A percentile compares a stretch with the other conserved stretches of the same genome.
Evolutionary conservation across 2,329 filamentous ascomycete genomes (phyloP).

Genomic region (Fusarium subglutinans): DNA sequence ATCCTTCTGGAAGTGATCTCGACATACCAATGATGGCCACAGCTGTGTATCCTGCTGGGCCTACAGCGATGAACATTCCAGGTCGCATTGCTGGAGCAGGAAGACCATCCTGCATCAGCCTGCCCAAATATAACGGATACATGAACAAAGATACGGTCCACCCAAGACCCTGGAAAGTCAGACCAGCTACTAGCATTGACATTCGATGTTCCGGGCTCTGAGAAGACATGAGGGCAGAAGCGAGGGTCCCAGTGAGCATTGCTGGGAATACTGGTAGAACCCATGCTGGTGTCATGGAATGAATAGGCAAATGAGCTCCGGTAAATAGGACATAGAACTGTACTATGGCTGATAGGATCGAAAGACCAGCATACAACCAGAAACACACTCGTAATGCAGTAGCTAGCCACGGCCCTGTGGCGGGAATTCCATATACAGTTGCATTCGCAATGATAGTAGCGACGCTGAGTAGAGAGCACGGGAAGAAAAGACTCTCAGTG

Average conservation of each 20-base stretch:
- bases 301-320: constrained; percentile 39
- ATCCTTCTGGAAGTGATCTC: constrained; percentile 30
- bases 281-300: constrained; percentile 44
- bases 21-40: constrained; percentile 43
- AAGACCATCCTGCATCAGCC: constrained; percentile 42
- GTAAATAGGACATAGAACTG: constrained; percentile 46
- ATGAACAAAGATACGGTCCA: constrained; percentile 40
- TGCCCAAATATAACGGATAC: constrained; percentile 39
- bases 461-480: constrained; percentile 69
- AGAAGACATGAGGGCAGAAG: constrained; percentile 35
- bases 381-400: constrained; percentile 58
- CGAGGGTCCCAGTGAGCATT: constrained; percentile 42
- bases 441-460: constrained; percentile 73
- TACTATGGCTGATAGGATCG: constrained; percentile 36
- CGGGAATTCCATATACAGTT: constrained; percentile 66
- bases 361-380: constrained; percentile 59
- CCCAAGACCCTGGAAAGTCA: constrained; percentile 42
- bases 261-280: constrained; percentile 45
- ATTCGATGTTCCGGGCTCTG: constrained; percentile 39
- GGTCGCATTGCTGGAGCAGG: constrained; percentile 41
- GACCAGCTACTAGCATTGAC: constrained; percentile 40
- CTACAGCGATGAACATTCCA: constrained; percentile 42
- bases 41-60: constrained; percentile 38
- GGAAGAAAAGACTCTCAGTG: constrained; percentile 72
- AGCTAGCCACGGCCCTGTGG: constrained; percentile 60